Evolutionary conservation across 352 stramenopile genomes (phyloP), one percentile per base, ranked within the genome.

Genomic region (Phytophthora europaea): DNA sequence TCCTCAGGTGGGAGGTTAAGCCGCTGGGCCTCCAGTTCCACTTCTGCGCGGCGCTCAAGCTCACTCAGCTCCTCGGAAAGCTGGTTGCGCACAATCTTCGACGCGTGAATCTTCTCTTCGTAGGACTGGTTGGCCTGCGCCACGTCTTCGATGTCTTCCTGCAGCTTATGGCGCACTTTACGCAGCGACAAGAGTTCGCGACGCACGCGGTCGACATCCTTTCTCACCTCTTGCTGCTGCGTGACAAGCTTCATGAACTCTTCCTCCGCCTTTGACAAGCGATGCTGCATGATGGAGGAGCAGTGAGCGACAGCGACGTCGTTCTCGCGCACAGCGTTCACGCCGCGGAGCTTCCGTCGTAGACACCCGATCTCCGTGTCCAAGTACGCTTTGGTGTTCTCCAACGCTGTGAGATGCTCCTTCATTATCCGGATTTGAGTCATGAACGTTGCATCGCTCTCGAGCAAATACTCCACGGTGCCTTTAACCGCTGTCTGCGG

Each of bases 201-300:
- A 7, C 87, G 82, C 0, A 91, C 74, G 9, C 73, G 76, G 61
- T 94, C 87, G 2, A 94, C 85, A 12, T 88, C 78, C 9, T 76
- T 82, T 31, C 82, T 85, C 33, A 92, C 75, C n/a, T 88, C 73
- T 60, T 85, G 78, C 71, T 94, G 87, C 23, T 83, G 68, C 1
- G 81, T 93, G 45, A 93, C 75, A 8, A 91, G 72, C 58, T 93
- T 94, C 87, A 94, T 94, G 65, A 81, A 93, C 59, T 94, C 87
- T 60, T 92, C 86, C 51, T 94, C 85, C 0, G 84, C 84, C 61
- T 94, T 94, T 9, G 81, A 79, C 28, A 94, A 66, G 0, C 87
- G 85, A 54, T 92, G 84, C 69, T 93, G 85, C 84, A 94, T 90
- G 63, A 94, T 88, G 6, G 87, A 82, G 10, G 80, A 83, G 53